Conservation (phyloP, 2,329 filamentous ascomycete genomes). For the Aureobasidium sp. region DNA sequence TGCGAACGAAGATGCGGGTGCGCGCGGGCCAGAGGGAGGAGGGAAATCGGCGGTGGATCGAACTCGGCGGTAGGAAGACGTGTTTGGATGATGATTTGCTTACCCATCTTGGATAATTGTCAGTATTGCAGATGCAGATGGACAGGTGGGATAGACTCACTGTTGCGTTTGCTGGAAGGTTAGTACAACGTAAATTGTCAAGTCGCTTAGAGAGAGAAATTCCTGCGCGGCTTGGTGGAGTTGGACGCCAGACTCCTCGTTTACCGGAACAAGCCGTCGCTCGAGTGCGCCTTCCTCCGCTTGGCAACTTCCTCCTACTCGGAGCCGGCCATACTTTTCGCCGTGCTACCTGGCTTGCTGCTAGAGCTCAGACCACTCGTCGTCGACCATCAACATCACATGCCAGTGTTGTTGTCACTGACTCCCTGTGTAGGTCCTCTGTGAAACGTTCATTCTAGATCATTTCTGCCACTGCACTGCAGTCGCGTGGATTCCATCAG, state of each 20-base stretch:
- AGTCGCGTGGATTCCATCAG: not conserved
- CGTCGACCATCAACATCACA: constrained; percentile 2
- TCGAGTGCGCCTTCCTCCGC: not conserved
- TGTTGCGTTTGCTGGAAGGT: constrained; percentile 14
- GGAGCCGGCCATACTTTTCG: constrained; percentile 1
- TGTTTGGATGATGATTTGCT: not conserved
- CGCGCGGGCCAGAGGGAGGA: not conserved
- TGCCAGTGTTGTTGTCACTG: not conserved
- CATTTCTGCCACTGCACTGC: not conserved
- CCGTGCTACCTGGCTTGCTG: not conserved
- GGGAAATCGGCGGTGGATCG: not conserved
- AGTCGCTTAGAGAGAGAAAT: constrained; percentile 7
- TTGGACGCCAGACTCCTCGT: not conserved
- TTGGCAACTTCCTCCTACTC: not conserved
- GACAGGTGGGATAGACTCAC: not conserved
- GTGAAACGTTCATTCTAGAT: not conserved
- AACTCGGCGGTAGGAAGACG: constrained; percentile 5
- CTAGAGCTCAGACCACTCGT: not conserved
- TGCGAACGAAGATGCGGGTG: not conserved
- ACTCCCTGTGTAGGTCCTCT: not conserved
- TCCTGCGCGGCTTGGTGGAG: constrained; percentile 3
- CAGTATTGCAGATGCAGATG: not conserved
- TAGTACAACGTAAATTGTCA: constrained; percentile 13
- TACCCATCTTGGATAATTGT: constrained; percentile 14
- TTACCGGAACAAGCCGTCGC: not conserved